Conservation (phyloP, 371 early-diverging fungal species). For the Mucor plumbeus region DNA sequence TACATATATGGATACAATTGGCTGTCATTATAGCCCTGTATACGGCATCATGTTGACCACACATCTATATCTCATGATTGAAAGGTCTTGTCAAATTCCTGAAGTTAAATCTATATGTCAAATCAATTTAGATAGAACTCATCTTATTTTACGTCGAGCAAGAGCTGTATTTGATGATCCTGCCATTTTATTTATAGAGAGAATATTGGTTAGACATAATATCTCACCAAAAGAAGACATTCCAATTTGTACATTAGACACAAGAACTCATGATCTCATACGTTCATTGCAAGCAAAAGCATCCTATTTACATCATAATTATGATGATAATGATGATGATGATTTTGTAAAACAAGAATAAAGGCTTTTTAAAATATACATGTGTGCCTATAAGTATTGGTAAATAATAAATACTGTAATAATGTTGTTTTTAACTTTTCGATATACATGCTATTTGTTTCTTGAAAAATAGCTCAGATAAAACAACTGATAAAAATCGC, state of each 20-base stretch:
- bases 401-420: too few species aligned
- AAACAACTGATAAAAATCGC: too few species aligned
- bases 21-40: conserved; percentile 47
- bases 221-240: conserved; percentile 17
- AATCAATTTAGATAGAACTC: conserved; percentile 37
- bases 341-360: not conserved
- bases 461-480: too few species aligned
- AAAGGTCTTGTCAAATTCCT: conserved; percentile 19
- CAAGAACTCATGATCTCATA: conserved; percentile 12
- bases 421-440: too few species aligned
- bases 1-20: conserved; percentile 32
- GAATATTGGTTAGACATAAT: conserved; percentile 23
- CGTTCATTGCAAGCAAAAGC: conserved; percentile 20
- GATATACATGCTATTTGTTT: too few species aligned
- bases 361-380: not conserved
- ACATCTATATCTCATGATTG: conserved; percentile 37
- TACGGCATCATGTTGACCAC: conserved; percentile 37
- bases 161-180: conserved; percentile 33
- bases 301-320: conserved; percentile 11
- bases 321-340: conserved; percentile 7
- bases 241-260: conserved; percentile 21
- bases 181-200: conserved; percentile 36
- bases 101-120: conserved; percentile 38
- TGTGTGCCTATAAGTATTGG: too few species aligned
- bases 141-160: conserved; percentile 32